Percentiles rank a stretch among this genome's conserved stretches.
Conservation (phyloP, 2,329 filamentous ascomycete species). For the Clarireedia monteithiana region DNA sequence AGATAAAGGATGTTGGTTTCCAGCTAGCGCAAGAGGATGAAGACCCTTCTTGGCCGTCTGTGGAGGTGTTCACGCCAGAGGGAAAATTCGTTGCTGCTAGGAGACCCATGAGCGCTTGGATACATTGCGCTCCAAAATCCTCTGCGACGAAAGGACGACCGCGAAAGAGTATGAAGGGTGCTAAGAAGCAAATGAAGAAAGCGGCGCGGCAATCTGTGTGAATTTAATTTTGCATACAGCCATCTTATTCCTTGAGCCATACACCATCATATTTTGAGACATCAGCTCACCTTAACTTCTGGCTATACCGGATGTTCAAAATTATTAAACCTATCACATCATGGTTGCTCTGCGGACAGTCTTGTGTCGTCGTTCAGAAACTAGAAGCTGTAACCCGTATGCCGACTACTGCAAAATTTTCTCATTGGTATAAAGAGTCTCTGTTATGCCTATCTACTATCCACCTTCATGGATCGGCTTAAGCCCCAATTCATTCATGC, state of each 20-base stretch:
- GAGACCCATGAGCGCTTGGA: constrained; percentile 63
- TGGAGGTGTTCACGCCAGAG: constrained; percentile 80
- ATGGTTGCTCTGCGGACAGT: no score
- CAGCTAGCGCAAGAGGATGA: constrained; percentile 7
- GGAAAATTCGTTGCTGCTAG: constrained; percentile 69
- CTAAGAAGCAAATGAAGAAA: constrained; percentile 38
- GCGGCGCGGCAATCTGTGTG: neutral
- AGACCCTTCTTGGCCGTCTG: constrained; percentile 49
- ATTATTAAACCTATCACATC: no score
- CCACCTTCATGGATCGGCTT: no score
- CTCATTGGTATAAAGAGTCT: no score
- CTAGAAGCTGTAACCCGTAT: no score
- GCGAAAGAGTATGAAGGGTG: constrained; percentile 61
- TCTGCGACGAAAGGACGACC: constrained; percentile 47
- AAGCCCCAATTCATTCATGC: no score
- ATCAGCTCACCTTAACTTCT: no score
- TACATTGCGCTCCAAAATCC: constrained; percentile 47
- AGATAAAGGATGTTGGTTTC: neutral
- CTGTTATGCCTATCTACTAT: no score
- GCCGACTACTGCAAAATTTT: no score
- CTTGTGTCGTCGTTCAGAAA: no score
- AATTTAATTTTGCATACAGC: neutral
- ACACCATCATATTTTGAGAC: neutral
- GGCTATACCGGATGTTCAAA: no score
- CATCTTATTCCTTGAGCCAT: neutral